Base-by-base conservation (phyloP, 2,329 filamentous ascomycete genomes). In the Phaeophleospora eucalypticola region DNA sequence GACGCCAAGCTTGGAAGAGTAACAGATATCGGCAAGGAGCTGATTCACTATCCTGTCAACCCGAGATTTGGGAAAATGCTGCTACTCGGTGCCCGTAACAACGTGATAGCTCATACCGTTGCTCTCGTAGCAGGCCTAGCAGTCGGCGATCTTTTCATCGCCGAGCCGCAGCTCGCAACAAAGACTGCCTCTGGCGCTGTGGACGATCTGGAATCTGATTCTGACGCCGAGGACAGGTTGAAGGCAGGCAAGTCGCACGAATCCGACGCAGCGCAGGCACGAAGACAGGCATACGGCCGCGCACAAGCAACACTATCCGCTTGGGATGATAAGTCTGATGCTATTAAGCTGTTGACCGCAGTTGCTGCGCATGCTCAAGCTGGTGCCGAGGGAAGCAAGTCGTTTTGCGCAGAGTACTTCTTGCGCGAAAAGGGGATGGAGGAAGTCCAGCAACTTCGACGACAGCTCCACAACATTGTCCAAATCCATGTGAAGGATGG, bases 41-140 rank as follows among this genome's bases (percentile, higher is more conserved):
- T 98, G 71, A 88, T 89, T 4, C 77, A 87, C 18, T 97, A 96
- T 65, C 93, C 93, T 2, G 76, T 98, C 12, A 89, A 88, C 20
- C 94, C 93, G 15, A 82, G 93, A 1, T 95, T 94, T 63, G 84
- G 90, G 6, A 87, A 91, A 45, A 97, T 97, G 68, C 73, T 98
- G n/a, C 75, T 94, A 7, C 83, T 95, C 39, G 91, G 90, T 0
- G 83, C 94, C 61, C 77, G 87, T 19, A 85, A 94, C 62, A 81
- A 83, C 49, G 90, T 93, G 53, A 76, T 94, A 41, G 84, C 85
- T 0, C 91, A 95, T 62, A 87, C 89, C 3, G 85, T 97, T 49
- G 88, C 89, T 2, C 73, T 97, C 9, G 90, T 98, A 2, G 87
- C 93, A 0, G 88, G 86, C 1, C 73, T 98, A 3, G 94, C 91